phyloP scores from a whole-genome alignment of 257 asterid genomes.

The Phtheirospermum japonicum region DNA sequence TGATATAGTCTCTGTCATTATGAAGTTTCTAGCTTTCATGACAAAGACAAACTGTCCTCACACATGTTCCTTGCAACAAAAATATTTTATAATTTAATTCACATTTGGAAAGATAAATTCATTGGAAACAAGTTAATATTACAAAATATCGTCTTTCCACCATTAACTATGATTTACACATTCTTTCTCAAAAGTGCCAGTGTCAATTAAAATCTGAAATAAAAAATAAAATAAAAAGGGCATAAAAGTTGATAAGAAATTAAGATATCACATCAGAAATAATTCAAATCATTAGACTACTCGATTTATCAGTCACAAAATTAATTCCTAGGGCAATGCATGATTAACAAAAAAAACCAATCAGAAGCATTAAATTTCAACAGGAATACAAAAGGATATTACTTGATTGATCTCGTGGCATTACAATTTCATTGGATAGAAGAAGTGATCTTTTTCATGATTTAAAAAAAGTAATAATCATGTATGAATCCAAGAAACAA shows the following conservation, averaged over 20 bases:
- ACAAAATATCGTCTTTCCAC: constrained; percentile 15
- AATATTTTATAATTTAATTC: too few species aligned
- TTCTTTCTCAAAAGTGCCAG: background rate
- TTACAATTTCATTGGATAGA: too few species aligned
- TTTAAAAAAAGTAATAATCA: too few species aligned
- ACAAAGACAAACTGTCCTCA: constrained; percentile 85
- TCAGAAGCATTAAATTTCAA: background rate
- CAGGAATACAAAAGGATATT: background rate
- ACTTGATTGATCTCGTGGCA: too few species aligned
- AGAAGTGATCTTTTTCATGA: too few species aligned
- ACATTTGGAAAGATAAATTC: constrained; percentile 22
- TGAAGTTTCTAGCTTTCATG: constrained; percentile 59
- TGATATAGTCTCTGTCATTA: constrained; percentile 48
- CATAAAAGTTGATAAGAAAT: background rate
- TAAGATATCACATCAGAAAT: background rate
- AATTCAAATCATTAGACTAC: background rate
- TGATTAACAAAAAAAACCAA: background rate
- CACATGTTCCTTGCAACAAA: constrained; percentile 58
- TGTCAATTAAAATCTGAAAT: background rate
- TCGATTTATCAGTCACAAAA: background rate
- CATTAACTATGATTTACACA: background rate
- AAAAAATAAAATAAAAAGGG: background rate
- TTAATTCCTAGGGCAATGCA: constrained; percentile 4
- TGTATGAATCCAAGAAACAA: too few species aligned
- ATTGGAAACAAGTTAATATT: background rate